These are phyloP conservation scores for Citrus reticulata DNA, from an alignment of 345 rosid genomes.

Conservation along the genomic window DNA sequence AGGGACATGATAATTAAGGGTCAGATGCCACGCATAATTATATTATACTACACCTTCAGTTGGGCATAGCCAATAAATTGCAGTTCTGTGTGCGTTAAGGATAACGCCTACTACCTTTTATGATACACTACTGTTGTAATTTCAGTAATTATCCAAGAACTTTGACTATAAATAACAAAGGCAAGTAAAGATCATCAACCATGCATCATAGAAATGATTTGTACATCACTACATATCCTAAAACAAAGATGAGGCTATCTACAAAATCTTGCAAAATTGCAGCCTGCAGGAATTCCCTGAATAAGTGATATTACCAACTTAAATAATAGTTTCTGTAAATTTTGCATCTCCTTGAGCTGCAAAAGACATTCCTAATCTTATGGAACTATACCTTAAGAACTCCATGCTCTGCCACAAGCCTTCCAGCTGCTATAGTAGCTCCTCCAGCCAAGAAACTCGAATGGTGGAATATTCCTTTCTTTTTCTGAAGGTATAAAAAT, in stretches of 20 bases:
- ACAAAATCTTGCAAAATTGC: not conserved
- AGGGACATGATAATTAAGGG: slow-evolving; percentile 12
- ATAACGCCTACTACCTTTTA: not conserved
- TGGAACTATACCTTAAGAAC: slow-evolving; percentile 55
- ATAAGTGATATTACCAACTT: not conserved
- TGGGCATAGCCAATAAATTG: not conserved
- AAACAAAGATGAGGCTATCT: not conserved
- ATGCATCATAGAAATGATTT: not conserved
- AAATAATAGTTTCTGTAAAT: not conserved
- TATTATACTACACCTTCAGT: not conserved
- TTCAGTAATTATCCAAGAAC: not conserved
- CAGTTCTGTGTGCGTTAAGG: not conserved
- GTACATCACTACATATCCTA: not conserved
- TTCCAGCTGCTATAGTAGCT: slow-evolving; percentile 87
- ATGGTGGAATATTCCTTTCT: slow-evolving; percentile 93
- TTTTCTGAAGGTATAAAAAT: slow-evolving; percentile 46
- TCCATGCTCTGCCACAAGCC: slow-evolving; percentile 65
- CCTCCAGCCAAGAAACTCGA: slow-evolving; percentile 98
- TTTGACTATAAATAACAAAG: not conserved
- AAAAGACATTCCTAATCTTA: not conserved
- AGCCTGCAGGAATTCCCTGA: not conserved
- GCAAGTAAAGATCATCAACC: not conserved
- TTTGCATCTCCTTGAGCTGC: not conserved
- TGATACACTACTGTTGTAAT: not conserved
- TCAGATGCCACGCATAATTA: not conserved